Evolutionary conservation across 2,329 filamentous ascomycete genomes (phyloP).

Genomic region (Tolypocladium endophyticum): DNA sequence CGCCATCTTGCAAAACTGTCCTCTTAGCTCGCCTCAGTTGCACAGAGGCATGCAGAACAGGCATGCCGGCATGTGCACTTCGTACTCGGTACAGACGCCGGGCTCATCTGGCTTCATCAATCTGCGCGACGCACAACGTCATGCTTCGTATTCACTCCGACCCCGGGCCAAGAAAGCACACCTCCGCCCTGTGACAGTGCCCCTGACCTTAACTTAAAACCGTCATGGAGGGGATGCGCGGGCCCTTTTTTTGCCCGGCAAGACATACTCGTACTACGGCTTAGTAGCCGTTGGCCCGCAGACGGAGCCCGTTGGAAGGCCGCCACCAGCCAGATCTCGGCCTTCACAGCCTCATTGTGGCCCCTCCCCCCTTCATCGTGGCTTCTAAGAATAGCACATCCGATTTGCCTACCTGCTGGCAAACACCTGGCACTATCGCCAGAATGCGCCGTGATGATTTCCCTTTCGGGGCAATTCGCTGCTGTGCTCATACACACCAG

Average conservation of each 20-base stretch:
- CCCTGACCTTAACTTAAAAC: not conserved
- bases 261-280: not conserved
- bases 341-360: not conserved
- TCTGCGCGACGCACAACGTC: not conserved
- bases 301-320: not conserved
- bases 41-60: not conserved
- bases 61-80: not conserved
- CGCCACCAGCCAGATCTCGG: not conserved
- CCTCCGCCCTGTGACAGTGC: not conserved
- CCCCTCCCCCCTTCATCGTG: not conserved
- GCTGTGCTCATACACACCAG: not conserved
- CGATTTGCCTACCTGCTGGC: not conserved
- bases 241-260: not conserved
- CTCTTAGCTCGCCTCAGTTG: not conserved
- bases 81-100: not conserved
- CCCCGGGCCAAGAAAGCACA: not conserved
- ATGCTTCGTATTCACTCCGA: conserved; percentile 3
- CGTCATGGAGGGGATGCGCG: not conserved
- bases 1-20: not conserved
- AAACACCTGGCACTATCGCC: not conserved
- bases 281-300: not conserved
- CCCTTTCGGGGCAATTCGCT: not conserved
- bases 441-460: not conserved
- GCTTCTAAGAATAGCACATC: not conserved
- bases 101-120: not conserved